Base-by-base conservation (phyloP, 78 protist species). In the Creolimax fragrantissima region DNA sequence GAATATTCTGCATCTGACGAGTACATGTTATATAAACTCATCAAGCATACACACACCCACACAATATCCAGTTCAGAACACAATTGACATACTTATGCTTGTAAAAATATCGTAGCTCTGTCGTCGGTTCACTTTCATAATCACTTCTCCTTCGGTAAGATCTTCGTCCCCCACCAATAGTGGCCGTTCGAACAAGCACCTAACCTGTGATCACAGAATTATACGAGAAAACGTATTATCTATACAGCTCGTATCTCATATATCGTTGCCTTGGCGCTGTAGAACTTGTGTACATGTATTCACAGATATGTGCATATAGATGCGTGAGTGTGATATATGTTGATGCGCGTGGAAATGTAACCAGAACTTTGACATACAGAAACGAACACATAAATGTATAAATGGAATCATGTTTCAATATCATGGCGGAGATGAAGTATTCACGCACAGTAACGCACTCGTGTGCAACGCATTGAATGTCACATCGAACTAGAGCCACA, bases 71-170 rank as follows among this genome's bases (percentile, higher is more conserved):
- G n/a, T n/a, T n/a, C n/a, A n/a, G n/a, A n/a, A n/a, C n/a, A n/a
- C n/a, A n/a, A n/a, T n/a, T n/a, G n/a, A 58, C 74, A 58, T 83
- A 83, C 86, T 24, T 11, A 83, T 36, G 6, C 35, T 24, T 24
- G 6, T 5, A 5, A 35, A 43, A 3, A 89, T 47, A 45, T 89
- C 81, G 85, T 89, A 89, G n/a, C 92, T 89, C 43, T 89, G 92
- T 5, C 92, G 92, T 35, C 35, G 58, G 85, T 89, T 89, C 35
- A 5, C 92, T 32, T 5, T 3, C 92, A 89, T 89, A 4, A 36
- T 11, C 4, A 39, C 84, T 3, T 35, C 3, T 44, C 92, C 92
- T 3, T 17, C 7, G 17, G 58, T 47, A 24, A 36, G 35, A 3
- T 24, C 43, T 2, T 85, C 92, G 3, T 4, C 35, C 11, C 36